Percentiles rank a stretch among this genome's conserved stretches.
These are phyloP conservation scores for Oryza coarctata DNA, from an alignment of 176 grass and related monocot species.

Conservation along the genomic window DNA sequence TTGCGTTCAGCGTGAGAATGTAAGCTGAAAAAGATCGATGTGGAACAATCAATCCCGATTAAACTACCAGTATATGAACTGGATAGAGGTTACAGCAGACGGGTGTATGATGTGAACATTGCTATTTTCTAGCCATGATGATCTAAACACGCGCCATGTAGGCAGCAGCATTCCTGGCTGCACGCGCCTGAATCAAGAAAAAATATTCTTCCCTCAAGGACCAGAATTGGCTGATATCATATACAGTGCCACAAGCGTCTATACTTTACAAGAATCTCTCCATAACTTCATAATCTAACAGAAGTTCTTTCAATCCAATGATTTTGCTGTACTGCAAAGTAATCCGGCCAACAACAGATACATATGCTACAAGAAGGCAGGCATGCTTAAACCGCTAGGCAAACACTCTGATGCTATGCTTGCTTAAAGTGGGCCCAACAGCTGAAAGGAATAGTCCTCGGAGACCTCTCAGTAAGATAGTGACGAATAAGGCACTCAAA, in stretches of 20 bases:
- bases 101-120: not conserved
- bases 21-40: not conserved
- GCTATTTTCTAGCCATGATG: not conserved
- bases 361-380: conserved; percentile 75
- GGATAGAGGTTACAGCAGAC: not conserved
- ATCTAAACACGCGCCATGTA: not conserved
- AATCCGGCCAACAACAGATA: conserved; percentile 71
- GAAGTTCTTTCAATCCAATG: conserved; percentile 73
- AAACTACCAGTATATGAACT: not conserved
- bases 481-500: conserved; percentile 45
- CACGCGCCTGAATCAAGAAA: not conserved
- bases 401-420: conserved; percentile 40
- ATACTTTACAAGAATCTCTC: conserved; percentile 66
- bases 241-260: conserved; percentile 29
- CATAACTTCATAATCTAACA: conserved; percentile 49
- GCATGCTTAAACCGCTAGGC: conserved; percentile 41
- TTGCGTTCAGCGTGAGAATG: not conserved
- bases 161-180: not conserved
- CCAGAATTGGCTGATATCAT: not conserved
- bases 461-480: conserved; percentile 40
- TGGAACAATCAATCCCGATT: not conserved
- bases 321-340: conserved; percentile 80
- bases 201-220: not conserved
- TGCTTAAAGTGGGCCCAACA: conserved; percentile 37
- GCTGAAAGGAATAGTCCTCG: conserved; percentile 43